Conservation (phyloP, 805 yeast genomes). For the Kluyveromyces siamensis region DNA sequence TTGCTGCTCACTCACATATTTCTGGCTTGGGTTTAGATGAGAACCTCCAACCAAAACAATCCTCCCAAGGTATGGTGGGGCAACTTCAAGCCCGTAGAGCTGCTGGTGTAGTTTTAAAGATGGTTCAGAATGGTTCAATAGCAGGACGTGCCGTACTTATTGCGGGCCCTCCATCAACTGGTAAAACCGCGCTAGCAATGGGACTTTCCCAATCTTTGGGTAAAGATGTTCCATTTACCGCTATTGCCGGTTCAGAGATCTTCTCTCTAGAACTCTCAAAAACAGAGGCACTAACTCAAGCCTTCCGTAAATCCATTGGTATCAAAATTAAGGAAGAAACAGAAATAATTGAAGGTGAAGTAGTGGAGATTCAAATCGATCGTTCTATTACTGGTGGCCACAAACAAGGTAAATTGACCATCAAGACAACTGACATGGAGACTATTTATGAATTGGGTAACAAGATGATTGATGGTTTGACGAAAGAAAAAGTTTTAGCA, state of each 20-base stretch:
- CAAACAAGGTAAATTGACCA: slow-evolving; percentile 95
- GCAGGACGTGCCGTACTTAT: slow-evolving; percentile 94
- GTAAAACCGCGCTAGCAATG: slow-evolving; percentile 97
- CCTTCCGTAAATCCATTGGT: slow-evolving; percentile 92
- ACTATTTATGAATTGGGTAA: slow-evolving; percentile 92
- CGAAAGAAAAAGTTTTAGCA: slow-evolving; percentile 90
- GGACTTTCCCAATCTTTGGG: slow-evolving; percentile 73
- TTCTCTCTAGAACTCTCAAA: slow-evolving; percentile 86
- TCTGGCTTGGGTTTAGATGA: slow-evolving; percentile 96
- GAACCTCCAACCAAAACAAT: slow-evolving; percentile 68
- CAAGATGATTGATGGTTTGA: slow-evolving; percentile 89
- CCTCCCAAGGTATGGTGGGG: slow-evolving; percentile 95
- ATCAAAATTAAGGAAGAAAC: slow-evolving; percentile 93
- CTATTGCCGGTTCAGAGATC: slow-evolving; percentile 89
- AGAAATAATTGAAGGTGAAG: slow-evolving; percentile 97
- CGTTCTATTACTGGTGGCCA: slow-evolving; percentile 94
- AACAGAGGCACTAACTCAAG: slow-evolving; percentile 94
- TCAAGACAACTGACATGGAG: slow-evolving; percentile 97
- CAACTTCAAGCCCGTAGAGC: slow-evolving; percentile 92
- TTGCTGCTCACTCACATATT: slow-evolving; percentile 98
- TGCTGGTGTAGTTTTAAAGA: slow-evolving; percentile 85
- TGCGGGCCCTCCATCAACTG: slow-evolving; percentile 98
- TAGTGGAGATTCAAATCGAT: slow-evolving; percentile 91
- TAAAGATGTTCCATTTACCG: slow-evolving; percentile 79
- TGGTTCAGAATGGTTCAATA: slow-evolving; percentile 89